Conservation (phyloP, 1,284 basidiomycete species). For the Rhizopogon hawkerae region DNA sequence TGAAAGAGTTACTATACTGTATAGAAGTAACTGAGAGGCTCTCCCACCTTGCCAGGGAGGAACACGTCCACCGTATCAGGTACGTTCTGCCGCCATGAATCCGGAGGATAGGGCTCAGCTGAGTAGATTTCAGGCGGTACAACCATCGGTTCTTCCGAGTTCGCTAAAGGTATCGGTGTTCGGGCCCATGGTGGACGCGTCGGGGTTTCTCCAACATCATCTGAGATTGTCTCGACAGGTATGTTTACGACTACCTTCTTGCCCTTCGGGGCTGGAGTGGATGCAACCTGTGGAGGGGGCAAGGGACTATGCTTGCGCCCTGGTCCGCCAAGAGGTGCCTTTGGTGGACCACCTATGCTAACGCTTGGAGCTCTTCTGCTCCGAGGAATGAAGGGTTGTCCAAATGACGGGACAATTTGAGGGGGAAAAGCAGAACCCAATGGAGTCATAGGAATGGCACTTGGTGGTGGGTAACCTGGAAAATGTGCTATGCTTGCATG, state of each 20-base stretch:
- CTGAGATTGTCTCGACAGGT: constrained; percentile 54
- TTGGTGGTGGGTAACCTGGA: constrained; percentile 48
- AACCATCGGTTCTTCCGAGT: constrained; percentile 31
- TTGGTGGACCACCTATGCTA: constrained; percentile 66
- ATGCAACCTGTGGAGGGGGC: constrained; percentile 30
- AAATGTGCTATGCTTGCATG: constrained; percentile 52
- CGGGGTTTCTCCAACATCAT: constrained; percentile 32
- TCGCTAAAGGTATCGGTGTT: constrained; percentile 39
- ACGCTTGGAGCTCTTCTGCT: constrained; percentile 59
- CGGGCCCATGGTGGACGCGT: constrained; percentile 57
- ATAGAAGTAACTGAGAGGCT: constrained; percentile 6
- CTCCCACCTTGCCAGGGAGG: constrained; percentile 64
- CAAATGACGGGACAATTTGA: constrained; percentile 38
- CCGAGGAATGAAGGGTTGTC: constrained; percentile 46
- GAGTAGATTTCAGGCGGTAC: constrained; percentile 43
- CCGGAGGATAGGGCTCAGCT: constrained; percentile 52
- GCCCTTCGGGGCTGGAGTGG: constrained; percentile 35
- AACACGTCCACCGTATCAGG: constrained; percentile 70
- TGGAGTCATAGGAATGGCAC: constrained; percentile 52
- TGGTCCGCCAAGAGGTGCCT: constrained; percentile 71
- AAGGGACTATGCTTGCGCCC: constrained; percentile 64
- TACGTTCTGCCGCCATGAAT: constrained; percentile 44
- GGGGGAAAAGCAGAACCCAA: constrained; percentile 50
- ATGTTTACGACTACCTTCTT: constrained; percentile 67
- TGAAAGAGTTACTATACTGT: constrained; percentile 11